phyloP scores from a whole-genome alignment of 169 alveolate species.

The Eimeria sp. region DNA sequence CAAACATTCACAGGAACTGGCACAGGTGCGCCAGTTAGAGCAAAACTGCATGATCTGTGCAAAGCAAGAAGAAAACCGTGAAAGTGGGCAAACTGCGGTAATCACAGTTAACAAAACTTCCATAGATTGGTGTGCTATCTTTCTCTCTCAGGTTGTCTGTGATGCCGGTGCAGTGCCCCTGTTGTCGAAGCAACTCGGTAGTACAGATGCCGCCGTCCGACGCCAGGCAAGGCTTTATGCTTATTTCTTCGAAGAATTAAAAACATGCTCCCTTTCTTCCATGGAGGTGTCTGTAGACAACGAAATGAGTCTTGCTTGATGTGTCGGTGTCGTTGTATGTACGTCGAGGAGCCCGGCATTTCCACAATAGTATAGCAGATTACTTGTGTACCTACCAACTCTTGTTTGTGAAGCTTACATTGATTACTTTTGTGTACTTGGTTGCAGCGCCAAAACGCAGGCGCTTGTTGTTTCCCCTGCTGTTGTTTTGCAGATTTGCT shows the following conservation, averaged over 20 bases:
- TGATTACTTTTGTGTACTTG: not conserved
- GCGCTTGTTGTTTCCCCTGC: not conserved
- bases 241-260: too few relatives aligned
- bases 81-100: too few relatives aligned
- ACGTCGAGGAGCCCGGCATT: too few relatives aligned
- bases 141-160: conserved; percentile 55
- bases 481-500: conserved; percentile 89
- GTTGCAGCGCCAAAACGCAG: not conserved
- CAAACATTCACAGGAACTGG: conserved; percentile 94
- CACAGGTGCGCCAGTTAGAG: conserved; percentile 87
- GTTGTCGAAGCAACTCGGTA: conserved; percentile 89
- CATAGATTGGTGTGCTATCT: not conserved
- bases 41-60: not conserved
- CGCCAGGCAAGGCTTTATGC: conserved; percentile 86
- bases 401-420: too few relatives aligned
- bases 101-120: not conserved
- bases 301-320: too few relatives aligned
- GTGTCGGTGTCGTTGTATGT: too few relatives aligned
- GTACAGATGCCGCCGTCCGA: conserved; percentile 95
- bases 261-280: not conserved
- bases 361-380: not conserved
- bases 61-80: not conserved
- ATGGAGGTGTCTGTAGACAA: not conserved
- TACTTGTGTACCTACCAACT: too few relatives aligned
- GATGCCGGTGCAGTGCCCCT: conserved; percentile 88